These are phyloP conservation scores for Platanus orientalis DNA, from an alignment of 164 flowering plant genomes.

Conservation along the genomic window DNA sequence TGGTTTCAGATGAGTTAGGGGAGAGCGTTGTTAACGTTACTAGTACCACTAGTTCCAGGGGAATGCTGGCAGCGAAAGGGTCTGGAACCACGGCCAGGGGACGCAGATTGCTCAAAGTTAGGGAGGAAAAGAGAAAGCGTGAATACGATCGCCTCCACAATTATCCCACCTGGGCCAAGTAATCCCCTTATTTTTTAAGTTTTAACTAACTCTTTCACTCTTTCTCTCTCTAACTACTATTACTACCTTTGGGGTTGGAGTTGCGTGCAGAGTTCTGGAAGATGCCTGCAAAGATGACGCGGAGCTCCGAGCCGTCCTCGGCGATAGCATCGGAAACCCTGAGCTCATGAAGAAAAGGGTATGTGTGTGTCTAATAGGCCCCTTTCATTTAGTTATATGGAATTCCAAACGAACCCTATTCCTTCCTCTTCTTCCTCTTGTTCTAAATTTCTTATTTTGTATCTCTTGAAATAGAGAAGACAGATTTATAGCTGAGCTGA, in stretches of 20 bases:
- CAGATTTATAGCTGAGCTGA: no score
- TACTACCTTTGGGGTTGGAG: background rate
- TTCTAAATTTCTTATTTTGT: background rate
- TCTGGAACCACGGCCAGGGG: constrained; percentile 88
- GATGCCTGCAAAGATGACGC: constrained; percentile 70
- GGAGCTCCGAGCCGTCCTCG: constrained; percentile 82
- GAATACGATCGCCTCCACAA: constrained; percentile 64
- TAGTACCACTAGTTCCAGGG: background rate
- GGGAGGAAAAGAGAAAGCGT: constrained; percentile 81
- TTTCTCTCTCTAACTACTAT: background rate
- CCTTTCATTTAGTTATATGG: no score
- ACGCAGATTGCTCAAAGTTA: constrained; percentile 61
- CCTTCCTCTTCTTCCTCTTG: background rate
- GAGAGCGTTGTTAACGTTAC: no score
- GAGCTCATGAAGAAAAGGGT: constrained; percentile 82
- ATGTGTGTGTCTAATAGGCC: background rate
- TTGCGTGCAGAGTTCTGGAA: constrained; percentile 55
- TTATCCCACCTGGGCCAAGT: constrained; percentile 91
- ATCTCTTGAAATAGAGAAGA: background rate
- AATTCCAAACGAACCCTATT: no score
- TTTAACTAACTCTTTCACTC: background rate
- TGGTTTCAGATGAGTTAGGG: background rate
- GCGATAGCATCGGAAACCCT: constrained; percentile 92
- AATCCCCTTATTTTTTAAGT: background rate
- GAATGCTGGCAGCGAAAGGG: constrained; percentile 29